These are phyloP conservation scores for Kalaharituber pfeilii DNA, from an alignment of 2,329 filamentous ascomycete species.

Conservation along the genomic window DNA sequence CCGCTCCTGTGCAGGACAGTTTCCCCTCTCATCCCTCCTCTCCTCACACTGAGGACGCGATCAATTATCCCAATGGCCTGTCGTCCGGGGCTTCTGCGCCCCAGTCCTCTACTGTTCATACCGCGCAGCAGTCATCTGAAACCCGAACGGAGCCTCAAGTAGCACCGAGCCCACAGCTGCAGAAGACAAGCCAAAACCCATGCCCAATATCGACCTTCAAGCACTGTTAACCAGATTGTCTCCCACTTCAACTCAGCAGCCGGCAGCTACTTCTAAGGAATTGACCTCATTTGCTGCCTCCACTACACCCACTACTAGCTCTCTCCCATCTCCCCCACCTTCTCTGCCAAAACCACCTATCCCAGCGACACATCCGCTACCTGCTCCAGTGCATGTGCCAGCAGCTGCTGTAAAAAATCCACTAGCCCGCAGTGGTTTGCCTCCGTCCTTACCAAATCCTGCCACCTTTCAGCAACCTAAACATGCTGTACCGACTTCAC, in stretches of 20 bases:
- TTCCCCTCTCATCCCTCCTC: not conserved
- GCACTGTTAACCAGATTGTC: slow-evolving; percentile 20
- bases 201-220: slow-evolving; percentile 19
- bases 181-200: slow-evolving; percentile 12
- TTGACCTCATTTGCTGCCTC: slow-evolving; percentile 8
- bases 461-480: slow-evolving; percentile 18
- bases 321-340: slow-evolving; percentile 6
- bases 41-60: not conserved
- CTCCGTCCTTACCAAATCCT: slow-evolving; percentile 18
- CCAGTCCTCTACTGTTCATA: not conserved
- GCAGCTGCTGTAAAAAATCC: slow-evolving; percentile 19
- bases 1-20: not conserved
- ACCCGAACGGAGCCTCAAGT: slow-evolving; percentile 14
- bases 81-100: not conserved
- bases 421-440: slow-evolving; percentile 18
- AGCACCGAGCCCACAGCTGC: slow-evolving; percentile 10
- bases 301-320: slow-evolving; percentile 6
- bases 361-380: slow-evolving; percentile 18
- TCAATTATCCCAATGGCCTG: not conserved
- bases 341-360: slow-evolving; percentile 12
- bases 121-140: not conserved
- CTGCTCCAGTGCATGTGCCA: slow-evolving; percentile 24
- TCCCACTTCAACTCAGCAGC: slow-evolving; percentile 13
- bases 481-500: slow-evolving; percentile 10
- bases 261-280: slow-evolving; percentile 12